Base-by-base conservation (phyloP, 192 early-diverging fungal genomes). In the Backusella sp. region DNA sequence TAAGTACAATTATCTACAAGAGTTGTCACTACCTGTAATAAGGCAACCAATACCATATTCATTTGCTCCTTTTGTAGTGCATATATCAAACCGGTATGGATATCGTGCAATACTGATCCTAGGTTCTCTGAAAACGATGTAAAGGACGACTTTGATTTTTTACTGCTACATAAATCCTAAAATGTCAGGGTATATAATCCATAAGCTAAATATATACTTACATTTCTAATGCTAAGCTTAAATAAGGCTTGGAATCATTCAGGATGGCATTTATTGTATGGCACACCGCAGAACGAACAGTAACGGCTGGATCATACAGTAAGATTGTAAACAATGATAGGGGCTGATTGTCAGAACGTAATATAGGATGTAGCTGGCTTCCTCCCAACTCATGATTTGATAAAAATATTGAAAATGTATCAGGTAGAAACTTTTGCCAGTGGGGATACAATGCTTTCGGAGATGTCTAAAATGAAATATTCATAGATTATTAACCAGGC, bases 391-490 rank as follows among this genome's bases (percentile, higher is more conserved):
- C 66, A 19, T 79, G 70, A 41, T 72, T 62, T 17, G 39, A 46
- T n/a, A 72, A 49, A 56, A 79, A 79, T 9, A 76, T 39, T 49
- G 72, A 59, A 66, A 76, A 68, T 36, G 79, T 79, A 26, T 83
- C 83, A 3, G 86, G 86, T 21, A 90, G 46, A 67, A 90, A 88
- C 49, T 79, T 84, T 44, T 79, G 77, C 88, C 88, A 90, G 53
- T 88, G 77, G 3, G 86, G 87, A 53, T 90, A 84, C 14, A 90
- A 76, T n/a, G 80, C 76, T 36, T 83, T 82, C 4, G 87, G 82
- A 2, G 78, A 76, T 17, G 81, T 79, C 81, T 86, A 73, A 32
- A 23, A 69, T 26, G n/a, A 19, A 74, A 49, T 15, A 14, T 32
- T 49, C 17, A 44, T 12, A 39, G 37, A 39, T 39, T 39, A 39